Base-by-base conservation (phyloP, 257 asterid genomes). In the Mitragyna speciosa region DNA sequence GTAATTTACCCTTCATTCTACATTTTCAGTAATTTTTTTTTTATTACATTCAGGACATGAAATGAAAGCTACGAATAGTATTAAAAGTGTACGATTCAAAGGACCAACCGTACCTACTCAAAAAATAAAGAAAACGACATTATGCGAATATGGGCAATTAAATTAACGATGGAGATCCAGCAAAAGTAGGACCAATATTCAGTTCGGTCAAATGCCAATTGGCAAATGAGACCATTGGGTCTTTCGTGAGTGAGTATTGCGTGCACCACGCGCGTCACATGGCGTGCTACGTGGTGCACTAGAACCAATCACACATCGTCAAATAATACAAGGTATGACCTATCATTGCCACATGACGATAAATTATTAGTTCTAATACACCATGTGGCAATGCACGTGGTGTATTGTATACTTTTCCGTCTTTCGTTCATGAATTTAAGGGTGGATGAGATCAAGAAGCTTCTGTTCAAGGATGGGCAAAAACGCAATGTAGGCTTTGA, bases 401-500 rank as follows among this genome's bases (percentile, higher is more conserved):
- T n/a, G n/a, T n/a, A n/a, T n/a, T n/a, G n/a, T n/a, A n/a, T n/a
- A n/a, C n/a, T n/a, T n/a, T n/a, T n/a, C n/a, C n/a, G 74, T 1
- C 49, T 28, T 69, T 39, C 73, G 24, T 69, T 43, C 73, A 69
- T 20, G 73, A 70, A 56, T 70, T 39, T 43, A 56, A 48, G 76
- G 2, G 51, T 26, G 43, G n/a, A 70, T 78, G 75, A 78, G 81
- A 68, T 51, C 47, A 49, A 47, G 68, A 49, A 47, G 68, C 31
- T 67, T 22, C 70, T 72, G 75, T 78, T 52, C 12, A 52, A 76
- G 73, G 26, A 56, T 70, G 76, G 82, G 77, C 61, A 39, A 12
- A 56, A 54, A 26, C n/a, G 73, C 77, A 41, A 56, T 26, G 26
- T 26, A 70, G 77, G 61, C 77, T 78, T 67, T 70, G 82, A 79